Evolutionary conservation across 1,284 basidiomycete genomes (phyloP).

Genomic region (Leccinum variabile): DNA sequence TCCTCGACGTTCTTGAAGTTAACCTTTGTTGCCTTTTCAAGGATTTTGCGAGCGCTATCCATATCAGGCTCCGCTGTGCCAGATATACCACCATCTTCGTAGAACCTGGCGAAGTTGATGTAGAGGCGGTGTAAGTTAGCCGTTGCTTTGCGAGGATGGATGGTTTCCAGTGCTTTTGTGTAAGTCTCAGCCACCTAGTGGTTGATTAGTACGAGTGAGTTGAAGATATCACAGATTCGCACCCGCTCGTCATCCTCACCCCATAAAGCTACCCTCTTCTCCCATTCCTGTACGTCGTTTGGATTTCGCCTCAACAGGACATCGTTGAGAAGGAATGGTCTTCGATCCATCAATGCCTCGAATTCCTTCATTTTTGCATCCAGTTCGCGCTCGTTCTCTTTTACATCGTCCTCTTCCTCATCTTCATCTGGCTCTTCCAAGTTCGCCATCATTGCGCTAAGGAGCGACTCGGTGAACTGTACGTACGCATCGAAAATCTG

Average conservation of each 20-base stretch:
- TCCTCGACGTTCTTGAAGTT: slow-evolving; percentile 97
- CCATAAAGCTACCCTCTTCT: slow-evolving; percentile 94
- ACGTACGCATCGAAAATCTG: slow-evolving; percentile 98
- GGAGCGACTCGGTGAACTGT: slow-evolving; percentile 90
- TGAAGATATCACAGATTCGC: slow-evolving; percentile 10
- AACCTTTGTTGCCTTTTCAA: slow-evolving; percentile 90
- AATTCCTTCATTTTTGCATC: slow-evolving; percentile 92
- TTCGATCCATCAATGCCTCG: slow-evolving; percentile 91
- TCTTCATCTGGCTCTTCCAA: slow-evolving; percentile 69
- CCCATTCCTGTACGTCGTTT: slow-evolving; percentile 99
- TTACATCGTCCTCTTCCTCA: slow-evolving; percentile 74
- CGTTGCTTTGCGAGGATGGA: slow-evolving; percentile 89
- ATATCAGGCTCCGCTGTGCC: slow-evolving; percentile 81
- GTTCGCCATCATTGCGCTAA: slow-evolving; percentile 90
- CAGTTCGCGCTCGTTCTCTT: slow-evolving; percentile 83
- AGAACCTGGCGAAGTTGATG: slow-evolving; percentile 96
- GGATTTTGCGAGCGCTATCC: slow-evolving; percentile 84
- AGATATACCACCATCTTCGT: slow-evolving; percentile 89
- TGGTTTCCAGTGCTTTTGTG: slow-evolving; percentile 86
- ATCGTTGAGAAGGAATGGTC: slow-evolving; percentile 96
- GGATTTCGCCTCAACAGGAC: slow-evolving; percentile 93
- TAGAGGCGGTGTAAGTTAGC: slow-evolving; percentile 91
- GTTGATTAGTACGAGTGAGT: slow-evolving; percentile 6
- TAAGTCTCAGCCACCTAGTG: slow-evolving; percentile 88
- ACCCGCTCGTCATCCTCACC: slow-evolving; percentile 93